phyloP scores from a whole-genome alignment of 371 early-diverging fungal genomes.

The Fennellomyces sp. region DNA sequence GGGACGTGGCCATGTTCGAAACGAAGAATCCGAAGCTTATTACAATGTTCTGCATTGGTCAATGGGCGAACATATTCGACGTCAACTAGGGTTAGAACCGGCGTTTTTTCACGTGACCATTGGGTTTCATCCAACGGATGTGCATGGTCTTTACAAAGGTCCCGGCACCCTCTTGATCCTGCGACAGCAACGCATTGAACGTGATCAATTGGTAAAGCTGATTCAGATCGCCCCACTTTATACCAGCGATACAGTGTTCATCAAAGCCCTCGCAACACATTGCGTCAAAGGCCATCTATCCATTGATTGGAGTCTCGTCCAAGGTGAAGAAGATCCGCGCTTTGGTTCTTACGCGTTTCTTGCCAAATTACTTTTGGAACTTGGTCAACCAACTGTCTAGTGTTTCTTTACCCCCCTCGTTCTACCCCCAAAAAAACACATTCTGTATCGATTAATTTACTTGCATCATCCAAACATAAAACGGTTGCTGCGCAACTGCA shows the following conservation, averaged over 20 bases:
- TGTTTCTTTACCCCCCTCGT: too few species aligned
- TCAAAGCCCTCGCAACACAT: background rate
- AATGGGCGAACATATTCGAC: conserved; percentile 16
- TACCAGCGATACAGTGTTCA: background rate
- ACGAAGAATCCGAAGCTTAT: conserved; percentile 5
- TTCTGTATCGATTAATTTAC: too few species aligned
- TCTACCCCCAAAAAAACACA: background rate
- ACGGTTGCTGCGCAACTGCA: too few species aligned
- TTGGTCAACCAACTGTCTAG: too few species aligned
- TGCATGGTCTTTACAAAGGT: conserved; percentile 22
- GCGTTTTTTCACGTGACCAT: conserved; percentile 22
- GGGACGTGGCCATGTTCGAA: conserved; percentile 11
- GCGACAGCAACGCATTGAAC: background rate
- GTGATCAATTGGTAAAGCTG: background rate
- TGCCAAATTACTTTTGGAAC: too few species aligned
- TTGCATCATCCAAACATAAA: too few species aligned
- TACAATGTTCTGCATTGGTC: conserved; percentile 24
- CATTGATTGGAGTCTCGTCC: background rate
- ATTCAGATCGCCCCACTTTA: background rate
- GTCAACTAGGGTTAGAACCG: conserved; percentile 8
- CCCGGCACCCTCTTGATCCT: conserved; percentile 15
- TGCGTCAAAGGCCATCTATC: too few species aligned
- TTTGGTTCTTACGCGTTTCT: too few species aligned
- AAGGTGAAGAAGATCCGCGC: too few species aligned
- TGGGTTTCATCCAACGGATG: conserved; percentile 21